Percentiles rank a stretch among this genome's conserved stretches.
phyloP scores from a whole-genome alignment of 2,329 filamentous ascomycete species.

The Xylariomycetidae sp. region DNA sequence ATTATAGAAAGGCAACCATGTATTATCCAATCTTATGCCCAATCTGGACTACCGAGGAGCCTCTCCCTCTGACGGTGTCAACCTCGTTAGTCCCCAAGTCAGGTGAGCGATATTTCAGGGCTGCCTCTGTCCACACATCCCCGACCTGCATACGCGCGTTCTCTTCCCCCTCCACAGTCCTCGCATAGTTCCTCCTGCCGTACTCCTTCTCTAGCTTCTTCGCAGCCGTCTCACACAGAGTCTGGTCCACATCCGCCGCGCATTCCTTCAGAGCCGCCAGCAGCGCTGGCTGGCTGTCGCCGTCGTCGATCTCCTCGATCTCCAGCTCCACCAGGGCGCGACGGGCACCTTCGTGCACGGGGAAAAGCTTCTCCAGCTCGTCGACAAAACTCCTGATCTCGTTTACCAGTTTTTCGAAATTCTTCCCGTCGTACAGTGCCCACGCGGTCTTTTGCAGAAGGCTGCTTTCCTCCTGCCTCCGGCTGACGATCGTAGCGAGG shows the following conservation, averaged over 20 bases:
- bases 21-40: not conserved
- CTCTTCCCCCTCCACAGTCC: not conserved
- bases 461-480: conserved; percentile 13
- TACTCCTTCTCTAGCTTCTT: conserved; percentile 2
- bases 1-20: no score
- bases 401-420: conserved; percentile 14
- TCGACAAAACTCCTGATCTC: conserved; percentile 18
- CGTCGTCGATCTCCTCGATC: conserved; percentile 19
- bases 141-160: not conserved
- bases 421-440: conserved; percentile 18
- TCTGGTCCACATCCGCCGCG: conserved; percentile 3
- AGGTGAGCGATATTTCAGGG: not conserved
- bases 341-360: conserved; percentile 9
- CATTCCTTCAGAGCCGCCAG: conserved; percentile 12
- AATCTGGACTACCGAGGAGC: not conserved
- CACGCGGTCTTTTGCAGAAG: conserved; percentile 16
- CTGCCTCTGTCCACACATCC: not conserved
- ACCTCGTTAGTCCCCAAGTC: not conserved
- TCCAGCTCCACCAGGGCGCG: conserved; percentile 14
- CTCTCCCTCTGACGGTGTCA: not conserved
- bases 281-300: no score
- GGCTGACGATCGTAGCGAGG: conserved; percentile 3
- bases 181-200: conserved; percentile 2
- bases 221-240: conserved; percentile 1
- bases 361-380: conserved; percentile 20